phyloP scores from a whole-genome alignment of 2,329 filamentous ascomycete species.

The Trichoderma sp. region DNA sequence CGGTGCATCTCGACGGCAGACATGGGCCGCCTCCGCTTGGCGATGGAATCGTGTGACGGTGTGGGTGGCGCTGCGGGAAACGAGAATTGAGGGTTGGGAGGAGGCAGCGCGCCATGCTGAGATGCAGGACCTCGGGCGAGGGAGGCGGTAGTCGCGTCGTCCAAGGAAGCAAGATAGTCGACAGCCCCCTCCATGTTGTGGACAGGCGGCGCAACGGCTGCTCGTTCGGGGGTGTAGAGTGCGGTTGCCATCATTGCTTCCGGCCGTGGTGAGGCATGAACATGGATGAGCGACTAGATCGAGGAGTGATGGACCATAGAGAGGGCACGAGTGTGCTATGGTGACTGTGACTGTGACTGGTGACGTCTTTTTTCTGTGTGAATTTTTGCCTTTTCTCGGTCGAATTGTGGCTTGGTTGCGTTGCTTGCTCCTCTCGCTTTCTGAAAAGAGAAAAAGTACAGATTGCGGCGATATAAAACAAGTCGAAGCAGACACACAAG shows the following conservation, averaged over 20 bases:
- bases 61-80: constrained; percentile 57
- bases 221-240: constrained; percentile 42
- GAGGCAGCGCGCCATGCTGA: constrained; percentile 40
- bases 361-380: too few relatives aligned
- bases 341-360: background rate
- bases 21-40: constrained; percentile 52
- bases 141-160: constrained; percentile 31
- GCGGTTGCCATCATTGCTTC: constrained; percentile 48
- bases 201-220: constrained; percentile 37
- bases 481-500: constrained; percentile 26
- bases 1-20: constrained; percentile 55
- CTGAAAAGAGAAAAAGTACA: background rate
- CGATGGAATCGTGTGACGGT: constrained; percentile 51
- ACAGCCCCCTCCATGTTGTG: constrained; percentile 35
- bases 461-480: constrained; percentile 21
- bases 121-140: constrained; percentile 28
- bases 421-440: constrained; percentile 5
- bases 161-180: constrained; percentile 34
- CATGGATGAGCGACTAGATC: constrained; percentile 47
- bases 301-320: constrained; percentile 47
- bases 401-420: background rate
- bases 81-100: constrained; percentile 66
- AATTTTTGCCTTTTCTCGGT: background rate
- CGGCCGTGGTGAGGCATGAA: constrained; percentile 54
- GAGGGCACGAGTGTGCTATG: constrained; percentile 26